These are phyloP conservation scores for Moricandia arvensis DNA, from an alignment of 345 rosid genomes.

Conservation along the genomic window DNA sequence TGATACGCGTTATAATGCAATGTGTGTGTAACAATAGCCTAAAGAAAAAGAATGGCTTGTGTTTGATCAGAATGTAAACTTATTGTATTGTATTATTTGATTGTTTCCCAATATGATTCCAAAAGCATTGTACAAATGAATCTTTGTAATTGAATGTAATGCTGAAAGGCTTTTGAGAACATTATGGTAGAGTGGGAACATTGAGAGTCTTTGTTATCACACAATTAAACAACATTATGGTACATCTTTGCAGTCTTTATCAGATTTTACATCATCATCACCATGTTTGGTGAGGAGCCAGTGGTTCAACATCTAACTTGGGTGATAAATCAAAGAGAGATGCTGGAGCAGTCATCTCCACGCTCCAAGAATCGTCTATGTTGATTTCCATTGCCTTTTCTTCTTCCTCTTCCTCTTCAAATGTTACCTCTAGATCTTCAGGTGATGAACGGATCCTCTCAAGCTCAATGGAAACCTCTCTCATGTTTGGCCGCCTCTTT, in stretches of 20 bases:
- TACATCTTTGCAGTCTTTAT: background rate
- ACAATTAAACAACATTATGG: background rate
- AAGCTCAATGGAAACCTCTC: background rate
- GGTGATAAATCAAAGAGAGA: constrained; percentile 13
- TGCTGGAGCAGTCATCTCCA: constrained; percentile 29
- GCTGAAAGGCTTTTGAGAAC: background rate
- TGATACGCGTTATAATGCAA: constrained; percentile 12
- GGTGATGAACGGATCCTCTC: background rate
- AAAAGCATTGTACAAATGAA: constrained; percentile 19
- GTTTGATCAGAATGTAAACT: background rate
- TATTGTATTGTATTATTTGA: constrained; percentile 10
- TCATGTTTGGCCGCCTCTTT: background rate
- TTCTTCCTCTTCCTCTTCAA: constrained; percentile 22
- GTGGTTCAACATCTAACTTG: constrained; percentile 24
- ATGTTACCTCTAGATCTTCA: background rate
- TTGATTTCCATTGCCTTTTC: constrained; percentile 22
- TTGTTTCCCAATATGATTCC: background rate
- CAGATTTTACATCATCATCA: constrained; percentile 16
- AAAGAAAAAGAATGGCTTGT: background rate
- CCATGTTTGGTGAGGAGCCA: constrained; percentile 22
- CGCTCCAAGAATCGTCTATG: constrained; percentile 30
- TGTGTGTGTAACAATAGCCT: constrained; percentile 20
- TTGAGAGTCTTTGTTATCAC: background rate
- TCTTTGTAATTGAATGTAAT: constrained; percentile 15
- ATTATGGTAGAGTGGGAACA: background rate